phyloP scores from a whole-genome alignment of 257 asterid species.

The Fraxinus americana region DNA sequence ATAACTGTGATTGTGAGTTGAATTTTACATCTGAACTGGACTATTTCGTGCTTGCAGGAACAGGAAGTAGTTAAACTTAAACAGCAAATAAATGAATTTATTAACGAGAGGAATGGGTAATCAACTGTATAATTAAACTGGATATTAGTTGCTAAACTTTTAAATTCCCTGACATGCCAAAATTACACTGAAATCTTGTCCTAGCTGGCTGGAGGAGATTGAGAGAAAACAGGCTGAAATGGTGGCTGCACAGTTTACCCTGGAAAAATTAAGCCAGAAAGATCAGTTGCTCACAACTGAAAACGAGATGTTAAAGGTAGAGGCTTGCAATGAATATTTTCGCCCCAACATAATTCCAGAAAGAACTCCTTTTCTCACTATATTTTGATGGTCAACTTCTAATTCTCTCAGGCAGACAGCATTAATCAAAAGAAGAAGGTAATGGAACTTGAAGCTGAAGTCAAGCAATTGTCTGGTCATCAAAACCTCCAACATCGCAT shows the following conservation, averaged over 20 bases:
- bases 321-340: neutral
- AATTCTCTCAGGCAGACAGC: slow-evolving; percentile 59
- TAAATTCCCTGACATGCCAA: slow-evolving; percentile 19
- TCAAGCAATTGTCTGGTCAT: slow-evolving; percentile 84
- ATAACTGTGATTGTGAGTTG: slow-evolving; percentile 5
- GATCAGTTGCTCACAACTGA: slow-evolving; percentile 67
- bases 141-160: slow-evolving; percentile 9
- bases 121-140: slow-evolving; percentile 22
- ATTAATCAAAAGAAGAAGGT: slow-evolving; percentile 63
- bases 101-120: slow-evolving; percentile 84
- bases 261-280: slow-evolving; percentile 68
- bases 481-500: slow-evolving; percentile 96
- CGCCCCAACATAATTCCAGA: slow-evolving; percentile 8
- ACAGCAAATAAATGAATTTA: slow-evolving; percentile 72
- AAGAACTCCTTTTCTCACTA: neutral
- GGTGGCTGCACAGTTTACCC: slow-evolving; percentile 72
- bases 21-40: neutral
- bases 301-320: slow-evolving; percentile 81
- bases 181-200: slow-evolving; percentile 9
- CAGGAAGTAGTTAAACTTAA: slow-evolving; percentile 66
- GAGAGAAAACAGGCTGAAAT: slow-evolving; percentile 91
- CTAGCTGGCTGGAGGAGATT: slow-evolving; percentile 93
- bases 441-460: slow-evolving; percentile 74
- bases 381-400: slow-evolving; percentile 19
- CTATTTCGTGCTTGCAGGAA: slow-evolving; percentile 54